Percentiles rank a stretch among this genome's conserved stretches.
Evolutionary conservation across 345 rosid genomes (phyloP).

Genomic region (Melastoma malabathricum): DNA sequence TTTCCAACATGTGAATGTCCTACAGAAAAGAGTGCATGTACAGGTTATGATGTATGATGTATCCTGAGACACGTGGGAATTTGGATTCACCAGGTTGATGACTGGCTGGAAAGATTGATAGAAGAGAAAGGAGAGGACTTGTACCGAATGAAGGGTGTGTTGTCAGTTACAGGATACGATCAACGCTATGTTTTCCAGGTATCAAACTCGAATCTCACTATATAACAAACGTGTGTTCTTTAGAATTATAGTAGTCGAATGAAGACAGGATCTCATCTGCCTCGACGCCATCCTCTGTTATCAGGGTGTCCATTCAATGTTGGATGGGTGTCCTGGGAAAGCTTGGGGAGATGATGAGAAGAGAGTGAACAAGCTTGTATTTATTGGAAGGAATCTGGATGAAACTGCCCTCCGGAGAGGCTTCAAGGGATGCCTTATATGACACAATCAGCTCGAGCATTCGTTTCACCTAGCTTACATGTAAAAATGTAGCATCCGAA

Average conservation of each 20-base stretch:
- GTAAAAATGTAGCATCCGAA: too few species aligned
- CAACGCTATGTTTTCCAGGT: slow-evolving; percentile 63
- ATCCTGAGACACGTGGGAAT: not conserved
- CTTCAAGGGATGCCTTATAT: slow-evolving; percentile 46
- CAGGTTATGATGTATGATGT: too few species aligned
- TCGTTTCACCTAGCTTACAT: too few species aligned
- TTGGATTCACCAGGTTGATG: slow-evolving; percentile 38
- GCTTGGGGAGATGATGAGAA: slow-evolving; percentile 48
- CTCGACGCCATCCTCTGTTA: not conserved
- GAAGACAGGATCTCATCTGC: too few species aligned
- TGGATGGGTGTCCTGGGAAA: slow-evolving; percentile 50
- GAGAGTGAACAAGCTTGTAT: slow-evolving; percentile 55
- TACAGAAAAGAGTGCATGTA: too few species aligned
- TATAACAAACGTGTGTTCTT: not conserved
- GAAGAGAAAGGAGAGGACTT: slow-evolving; percentile 66
- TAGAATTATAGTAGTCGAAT: too few species aligned
- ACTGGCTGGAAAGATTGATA: slow-evolving; percentile 58
- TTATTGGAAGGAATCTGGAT: slow-evolving; percentile 55
- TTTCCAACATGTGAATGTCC: too few species aligned
- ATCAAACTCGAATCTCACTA: not conserved
- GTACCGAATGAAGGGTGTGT: slow-evolving; percentile 61
- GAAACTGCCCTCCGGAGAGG: slow-evolving; percentile 46
- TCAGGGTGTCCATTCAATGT: slow-evolving; percentile 51
- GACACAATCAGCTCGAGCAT: slow-evolving; percentile 4
- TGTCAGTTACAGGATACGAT: slow-evolving; percentile 31